These are phyloP conservation scores for Acanthamoeba triangularis DNA, from an alignment of 208 protist genomes.

Conservation along the genomic window DNA sequence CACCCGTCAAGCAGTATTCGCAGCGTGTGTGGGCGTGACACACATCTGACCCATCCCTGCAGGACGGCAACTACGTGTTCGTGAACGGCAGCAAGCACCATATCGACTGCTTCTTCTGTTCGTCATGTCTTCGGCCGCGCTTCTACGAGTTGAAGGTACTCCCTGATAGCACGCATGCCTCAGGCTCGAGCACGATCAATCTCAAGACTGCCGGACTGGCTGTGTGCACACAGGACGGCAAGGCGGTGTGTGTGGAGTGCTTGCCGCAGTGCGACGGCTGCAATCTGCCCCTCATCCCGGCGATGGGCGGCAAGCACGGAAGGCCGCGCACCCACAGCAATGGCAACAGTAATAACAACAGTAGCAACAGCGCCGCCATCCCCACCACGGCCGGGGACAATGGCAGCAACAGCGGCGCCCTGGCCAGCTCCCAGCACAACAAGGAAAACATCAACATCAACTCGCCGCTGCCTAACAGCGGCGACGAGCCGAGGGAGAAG, in stretches of 20 bases:
- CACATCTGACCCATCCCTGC: not conserved
- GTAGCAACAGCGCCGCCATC: not conserved
- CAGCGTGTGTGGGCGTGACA: not conserved
- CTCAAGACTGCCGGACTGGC: not conserved
- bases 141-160: not conserved
- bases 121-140: slow-evolving; percentile 21
- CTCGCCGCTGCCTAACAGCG: not conserved
- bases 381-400: not conserved
- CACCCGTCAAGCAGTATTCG: not conserved
- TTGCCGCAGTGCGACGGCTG: slow-evolving; percentile 55
- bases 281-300: not conserved
- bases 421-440: not conserved
- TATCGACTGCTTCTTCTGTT: slow-evolving; percentile 47
- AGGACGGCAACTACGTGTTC: slow-evolving; percentile 16
- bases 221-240: not conserved
- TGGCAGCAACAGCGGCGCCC: not conserved
- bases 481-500: not conserved
- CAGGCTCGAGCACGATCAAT: too few species aligned
- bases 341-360: not conserved
- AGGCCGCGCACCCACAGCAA: not conserved
- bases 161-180: not conserved
- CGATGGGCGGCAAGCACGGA: not conserved
- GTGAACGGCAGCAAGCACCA: not conserved
- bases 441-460: slow-evolving; percentile 32
- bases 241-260: slow-evolving; percentile 5